Evolutionary conservation across 2,329 filamentous ascomycete species (phyloP).

Genomic region (Colletotrichum sp.): DNA sequence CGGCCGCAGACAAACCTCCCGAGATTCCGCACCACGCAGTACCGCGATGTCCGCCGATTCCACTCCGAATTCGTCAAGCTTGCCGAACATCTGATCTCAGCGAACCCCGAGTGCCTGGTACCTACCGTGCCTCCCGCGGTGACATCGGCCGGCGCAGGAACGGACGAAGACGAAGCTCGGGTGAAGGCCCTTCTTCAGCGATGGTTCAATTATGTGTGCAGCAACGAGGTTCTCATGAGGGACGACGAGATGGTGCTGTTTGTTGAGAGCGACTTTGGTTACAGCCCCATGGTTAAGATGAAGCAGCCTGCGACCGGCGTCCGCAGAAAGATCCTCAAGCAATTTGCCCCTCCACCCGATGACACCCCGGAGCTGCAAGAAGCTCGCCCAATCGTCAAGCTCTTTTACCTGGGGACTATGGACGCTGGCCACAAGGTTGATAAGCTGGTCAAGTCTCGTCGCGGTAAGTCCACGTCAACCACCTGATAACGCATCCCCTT

Average conservation of each 20-base stretch:
- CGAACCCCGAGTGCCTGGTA: slow-evolving; percentile 95
- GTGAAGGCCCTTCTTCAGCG: slow-evolving; percentile 90
- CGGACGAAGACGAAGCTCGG: slow-evolving; percentile 90
- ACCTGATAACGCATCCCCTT: neutral
- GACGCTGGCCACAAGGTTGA: slow-evolving; percentile 98
- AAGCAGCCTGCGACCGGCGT: slow-evolving; percentile 98
- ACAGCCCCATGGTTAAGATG: slow-evolving; percentile 92
- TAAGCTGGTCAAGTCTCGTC: slow-evolving; percentile 86
- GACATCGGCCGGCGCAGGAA: slow-evolving; percentile 92
- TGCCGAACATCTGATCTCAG: slow-evolving; percentile 93
- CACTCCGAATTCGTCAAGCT: slow-evolving; percentile 97
- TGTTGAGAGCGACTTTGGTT: slow-evolving; percentile 98
- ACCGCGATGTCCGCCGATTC: slow-evolving; percentile 93
- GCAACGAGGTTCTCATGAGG: slow-evolving; percentile 88
- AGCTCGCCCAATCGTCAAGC: slow-evolving; percentile 88
- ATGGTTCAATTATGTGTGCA: slow-evolving; percentile 94
- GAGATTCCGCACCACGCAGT: slow-evolving; percentile 96
- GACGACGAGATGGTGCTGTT: slow-evolving; percentile 98
- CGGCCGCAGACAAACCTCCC: slow-evolving; percentile 88
- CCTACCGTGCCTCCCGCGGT: slow-evolving; percentile 94
- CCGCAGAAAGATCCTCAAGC: slow-evolving; percentile 93
- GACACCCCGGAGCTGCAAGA: slow-evolving; percentile 94
- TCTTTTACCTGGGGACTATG: slow-evolving; percentile 95
- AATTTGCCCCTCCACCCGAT: slow-evolving; percentile 96
- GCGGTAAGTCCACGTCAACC: slow-evolving; percentile 66